Conservation (phyloP, 2,329 filamentous ascomycete genomes). For the Tetracladium maxilliforme region DNA sequence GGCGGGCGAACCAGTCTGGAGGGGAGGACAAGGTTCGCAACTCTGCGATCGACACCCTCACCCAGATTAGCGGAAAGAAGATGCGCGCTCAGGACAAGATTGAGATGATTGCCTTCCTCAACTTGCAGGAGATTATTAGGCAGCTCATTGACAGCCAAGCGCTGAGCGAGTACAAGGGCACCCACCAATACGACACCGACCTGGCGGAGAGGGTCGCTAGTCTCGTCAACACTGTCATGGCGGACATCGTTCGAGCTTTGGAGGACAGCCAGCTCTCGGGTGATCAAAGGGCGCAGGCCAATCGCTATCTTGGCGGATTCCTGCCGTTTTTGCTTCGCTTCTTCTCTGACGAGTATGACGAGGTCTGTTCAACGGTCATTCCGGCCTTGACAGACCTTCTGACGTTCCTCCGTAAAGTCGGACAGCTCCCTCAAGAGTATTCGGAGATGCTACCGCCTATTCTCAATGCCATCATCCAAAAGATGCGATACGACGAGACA, state of each 20-base stretch:
- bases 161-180: constrained; percentile 63
- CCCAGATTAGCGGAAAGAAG: constrained; percentile 93
- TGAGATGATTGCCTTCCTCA: constrained; percentile 82
- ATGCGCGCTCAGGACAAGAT: constrained; percentile 93
- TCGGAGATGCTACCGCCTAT: constrained; percentile 75
- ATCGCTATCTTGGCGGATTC: constrained; percentile 70
- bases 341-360: constrained; percentile 96
- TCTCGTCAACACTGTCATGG: constrained; percentile 78
- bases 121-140: constrained; percentile 69
- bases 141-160: constrained; percentile 77
- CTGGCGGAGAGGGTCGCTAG: constrained; percentile 90
- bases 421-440: constrained; percentile 59
- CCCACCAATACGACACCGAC: constrained; percentile 84
- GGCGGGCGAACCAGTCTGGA: constrained; percentile 48
- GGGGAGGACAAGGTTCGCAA: constrained; percentile 70
- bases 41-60: constrained; percentile 86
- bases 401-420: constrained; percentile 74
- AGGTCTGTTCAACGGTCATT: constrained; percentile 92
- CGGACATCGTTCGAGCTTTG: constrained; percentile 76
- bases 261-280: constrained; percentile 50
- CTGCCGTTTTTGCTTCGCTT: constrained; percentile 80
- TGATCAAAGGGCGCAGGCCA: constrained; percentile 57
- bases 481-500: constrained; percentile 97
- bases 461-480: constrained; percentile 78
- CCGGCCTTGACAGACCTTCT: constrained; percentile 85